Base-by-base conservation (phyloP, 2,329 filamentous ascomycete species). In the Teratosphaeria viscida region DNA sequence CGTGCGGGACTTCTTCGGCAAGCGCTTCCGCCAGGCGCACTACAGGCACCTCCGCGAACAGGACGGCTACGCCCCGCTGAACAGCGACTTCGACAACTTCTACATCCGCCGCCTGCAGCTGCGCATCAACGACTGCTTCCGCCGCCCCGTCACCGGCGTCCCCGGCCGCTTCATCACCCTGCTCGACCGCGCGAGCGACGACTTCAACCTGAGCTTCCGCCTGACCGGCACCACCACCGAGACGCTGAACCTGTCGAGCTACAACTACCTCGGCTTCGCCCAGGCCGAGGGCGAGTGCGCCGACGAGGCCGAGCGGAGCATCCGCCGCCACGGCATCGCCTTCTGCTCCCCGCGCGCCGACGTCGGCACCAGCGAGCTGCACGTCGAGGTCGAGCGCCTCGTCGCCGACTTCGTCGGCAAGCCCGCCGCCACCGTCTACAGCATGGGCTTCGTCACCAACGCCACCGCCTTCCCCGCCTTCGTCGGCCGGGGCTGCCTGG, bases 51-150 rank as follows among this genome's bases (percentile, higher is more conserved):
- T 97, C 69, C 88, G 88, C 72, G 82, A 87, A 43, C 83, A 85
- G 65, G 90, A 96, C 72, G 94, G 94, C 63, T 97, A 96, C 71
- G 94, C 92, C 11, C 91, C 94, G 2, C 81, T 99, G 65, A 97
- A 96, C 75, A 95, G 91, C 69, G 94, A 99, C 75, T 99, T 99
- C 72, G 94, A 99, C 79, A 97, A 92, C 75, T 99, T 99, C 75
- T 99, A 99, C 76, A 90, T 92, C 60, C 85, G 94, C 60, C 83
- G 94, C 62, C 76, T 99, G 71, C 97, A 99, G 81, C 83, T 91
- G 79, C 86, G 94, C 64, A 90, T 99, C 71, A 95, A 97, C 68
- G 94, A 99, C 75, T 96, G 91, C 78, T 99, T 99, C 73, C 88
- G 92, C 66, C 85, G 94, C 56, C 90, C 92, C 12, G 91, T 89